phyloP scores from a whole-genome alignment of 352 stramenopile genomes.

The Globisporangium emineosum region DNA sequence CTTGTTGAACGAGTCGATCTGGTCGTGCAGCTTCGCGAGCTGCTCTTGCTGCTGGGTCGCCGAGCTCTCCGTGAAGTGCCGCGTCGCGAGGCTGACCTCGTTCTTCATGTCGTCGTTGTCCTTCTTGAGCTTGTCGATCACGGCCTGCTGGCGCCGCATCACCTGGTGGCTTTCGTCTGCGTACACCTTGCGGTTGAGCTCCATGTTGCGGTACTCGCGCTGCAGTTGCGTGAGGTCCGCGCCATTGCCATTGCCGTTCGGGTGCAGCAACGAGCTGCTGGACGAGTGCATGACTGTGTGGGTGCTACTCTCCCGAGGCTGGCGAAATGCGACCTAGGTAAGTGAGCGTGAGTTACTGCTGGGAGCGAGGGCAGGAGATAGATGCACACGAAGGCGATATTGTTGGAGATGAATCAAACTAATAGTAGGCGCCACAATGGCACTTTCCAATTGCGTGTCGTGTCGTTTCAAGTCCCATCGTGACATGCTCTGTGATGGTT shows the following conservation, averaged over 20 bases:
- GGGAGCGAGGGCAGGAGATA: background rate
- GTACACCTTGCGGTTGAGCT: slow-evolving; percentile 95
- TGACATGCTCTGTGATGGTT: background rate
- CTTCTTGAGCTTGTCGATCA: slow-evolving; percentile 88
- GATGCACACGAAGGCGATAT: background rate
- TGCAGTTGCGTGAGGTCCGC: slow-evolving; percentile 89
- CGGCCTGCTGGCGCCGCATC: slow-evolving; percentile 92
- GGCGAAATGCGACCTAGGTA: background rate
- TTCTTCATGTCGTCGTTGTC: slow-evolving; percentile 87
- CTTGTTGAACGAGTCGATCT: slow-evolving; percentile 86
- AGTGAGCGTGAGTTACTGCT: background rate
- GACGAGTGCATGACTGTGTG: slow-evolving; percentile 13
- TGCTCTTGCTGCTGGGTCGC: slow-evolving; percentile 84
- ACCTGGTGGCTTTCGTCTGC: slow-evolving; percentile 93
- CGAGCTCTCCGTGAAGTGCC: slow-evolving; percentile 81
- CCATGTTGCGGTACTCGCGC: slow-evolving; percentile 96
- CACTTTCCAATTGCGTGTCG: background rate
- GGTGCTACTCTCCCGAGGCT: background rate
- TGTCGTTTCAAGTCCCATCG: slow-evolving; percentile 1
- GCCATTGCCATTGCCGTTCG: slow-evolving; percentile 20
- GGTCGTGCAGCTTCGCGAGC: slow-evolving; percentile 74
- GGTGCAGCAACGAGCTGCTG: slow-evolving; percentile 17
- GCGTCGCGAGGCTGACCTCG: slow-evolving; percentile 89
- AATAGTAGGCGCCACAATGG: background rate
- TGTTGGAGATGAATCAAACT: background rate